A percentile compares a stretch with the other conserved stretches of the same genome.
phyloP scores from a whole-genome alignment of 179 eudicot species.

The Pouteria campechiana region DNA sequence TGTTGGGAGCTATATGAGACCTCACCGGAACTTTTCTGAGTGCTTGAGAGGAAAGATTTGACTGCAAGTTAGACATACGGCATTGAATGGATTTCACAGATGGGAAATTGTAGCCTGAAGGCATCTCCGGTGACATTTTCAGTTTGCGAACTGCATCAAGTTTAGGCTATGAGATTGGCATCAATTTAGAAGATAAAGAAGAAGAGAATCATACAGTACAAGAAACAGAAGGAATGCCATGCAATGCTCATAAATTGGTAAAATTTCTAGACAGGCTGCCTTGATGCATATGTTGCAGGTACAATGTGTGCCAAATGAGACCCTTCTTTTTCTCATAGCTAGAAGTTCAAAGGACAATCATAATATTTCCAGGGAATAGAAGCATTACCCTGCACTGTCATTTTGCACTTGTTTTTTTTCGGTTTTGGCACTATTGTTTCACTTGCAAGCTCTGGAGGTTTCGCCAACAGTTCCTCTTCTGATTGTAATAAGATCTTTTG shows the following conservation, averaged over 20 bases:
- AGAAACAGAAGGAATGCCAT: too few relatives aligned
- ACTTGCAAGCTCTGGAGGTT: conserved; percentile 48
- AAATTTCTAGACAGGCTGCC: too few relatives aligned
- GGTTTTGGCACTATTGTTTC: conserved; percentile 79
- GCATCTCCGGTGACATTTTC: conserved; percentile 85
- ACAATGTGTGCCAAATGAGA: too few relatives aligned
- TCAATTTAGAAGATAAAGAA: too few relatives aligned
- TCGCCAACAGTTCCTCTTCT: conserved; percentile 77
- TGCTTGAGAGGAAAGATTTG: conserved; percentile 50
- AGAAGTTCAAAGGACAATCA: too few relatives aligned
- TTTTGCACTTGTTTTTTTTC: conserved; percentile 85
- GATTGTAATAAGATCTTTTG: conserved; percentile 75
- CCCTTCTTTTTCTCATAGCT: too few relatives aligned
- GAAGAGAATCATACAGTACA: too few relatives aligned
- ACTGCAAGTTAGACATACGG: conserved; percentile 42
- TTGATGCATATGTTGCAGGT: too few relatives aligned
- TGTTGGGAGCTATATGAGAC: conserved; percentile 44
- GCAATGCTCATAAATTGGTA: too few relatives aligned
- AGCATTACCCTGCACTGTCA: conserved; percentile 88
- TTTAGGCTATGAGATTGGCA: conserved; percentile 2
- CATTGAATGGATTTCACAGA: conserved; percentile 45
- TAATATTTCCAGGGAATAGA: too few relatives aligned
- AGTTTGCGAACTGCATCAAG: conserved; percentile 80
- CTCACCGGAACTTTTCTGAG: conserved; percentile 51
- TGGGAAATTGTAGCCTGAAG: conserved; percentile 77